Evolutionary conservation across 208 protist genomes (phyloP), one percentile per base, ranked within the genome.

Genomic region (Endotrypanum monterogeii): DNA sequence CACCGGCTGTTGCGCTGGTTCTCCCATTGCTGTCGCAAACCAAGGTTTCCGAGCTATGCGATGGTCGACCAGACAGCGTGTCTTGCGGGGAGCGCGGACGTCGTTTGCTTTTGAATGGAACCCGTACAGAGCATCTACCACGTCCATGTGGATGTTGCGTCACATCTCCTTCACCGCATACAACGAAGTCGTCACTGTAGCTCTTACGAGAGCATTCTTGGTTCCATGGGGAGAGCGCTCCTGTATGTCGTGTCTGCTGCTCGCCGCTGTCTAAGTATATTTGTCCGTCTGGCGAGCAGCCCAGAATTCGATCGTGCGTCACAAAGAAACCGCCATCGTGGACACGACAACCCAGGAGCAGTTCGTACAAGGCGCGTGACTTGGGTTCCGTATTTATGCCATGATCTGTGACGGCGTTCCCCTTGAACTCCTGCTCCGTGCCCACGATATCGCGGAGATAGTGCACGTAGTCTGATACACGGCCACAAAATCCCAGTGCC

Each of bases 301-400:
- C 94, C 1, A 97, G 78, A 6, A 94, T 50, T 20, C 83, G 54
- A 16, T 91, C 89, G 12, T 58, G 58, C 8, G 85, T 87, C 3
- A 93, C 61, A 50, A 93, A 96, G 54, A 97, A 97, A 41, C 94
- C 91, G 9, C 94, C 94, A 30, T 96, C 84, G 71, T 86, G 70
- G 35, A 96, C 91, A 39, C 78, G 14, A 46, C 67, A 76, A 2
- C 89, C 89, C 1, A 90, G 94, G n/a, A 95, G 76, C 11, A 96
- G 44, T 69, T 97, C 94, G 78, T 97, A 97, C 54, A 97, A 72
- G 0, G 89, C 57, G 14, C 94, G 83, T 1, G 94, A 78, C 79
- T 96, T 96, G 16, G 89, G 75, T 69, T 97, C 91, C 7, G 90
- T 97, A 54, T 41, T 62, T 67, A 94, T 95, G 54, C 94, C 94